Percentiles rank a stretch among this genome's conserved stretches.
Evolutionary conservation across 345 rosid species (phyloP).

Genomic region (Erodium maritimum): DNA sequence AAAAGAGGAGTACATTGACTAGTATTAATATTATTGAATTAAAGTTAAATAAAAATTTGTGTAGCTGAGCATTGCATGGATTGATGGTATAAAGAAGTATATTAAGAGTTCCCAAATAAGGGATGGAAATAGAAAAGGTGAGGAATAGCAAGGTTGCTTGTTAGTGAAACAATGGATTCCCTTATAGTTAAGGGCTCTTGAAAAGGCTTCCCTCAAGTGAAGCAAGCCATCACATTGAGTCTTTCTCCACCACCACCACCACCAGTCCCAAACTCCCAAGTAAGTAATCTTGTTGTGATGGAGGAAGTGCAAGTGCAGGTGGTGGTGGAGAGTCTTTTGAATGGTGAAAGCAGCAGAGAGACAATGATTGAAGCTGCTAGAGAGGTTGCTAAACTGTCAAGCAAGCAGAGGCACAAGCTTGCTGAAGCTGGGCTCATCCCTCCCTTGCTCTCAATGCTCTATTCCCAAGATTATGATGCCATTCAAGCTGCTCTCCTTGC

Average conservation of each 20-base stretch:
- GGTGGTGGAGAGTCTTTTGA: constrained; percentile 37
- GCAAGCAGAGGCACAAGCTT: constrained; percentile 45
- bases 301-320: constrained; percentile 21
- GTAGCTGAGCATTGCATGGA: too few species aligned
- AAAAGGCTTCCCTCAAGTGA: constrained; percentile 30
- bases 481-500: constrained; percentile 62
- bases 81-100: not conserved
- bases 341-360: constrained; percentile 34
- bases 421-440: constrained; percentile 51
- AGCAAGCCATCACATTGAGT: constrained; percentile 36
- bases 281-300: constrained; percentile 20
- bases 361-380: constrained; percentile 46
- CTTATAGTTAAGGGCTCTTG: not conserved
- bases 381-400: constrained; percentile 33
- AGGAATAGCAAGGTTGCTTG: not conserved
- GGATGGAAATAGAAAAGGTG: not conserved
- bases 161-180: constrained; percentile 61
- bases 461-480: constrained; percentile 46
- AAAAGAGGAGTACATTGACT: too few species aligned
- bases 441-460: constrained; percentile 63
- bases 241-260: constrained; percentile 1
- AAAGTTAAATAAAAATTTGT: too few species aligned
- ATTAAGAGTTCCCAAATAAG: not conserved
- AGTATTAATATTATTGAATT: too few species aligned
- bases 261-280: not conserved